Conservation (phyloP, 805 yeast genomes). For the Teunomyces pallodes region DNA sequence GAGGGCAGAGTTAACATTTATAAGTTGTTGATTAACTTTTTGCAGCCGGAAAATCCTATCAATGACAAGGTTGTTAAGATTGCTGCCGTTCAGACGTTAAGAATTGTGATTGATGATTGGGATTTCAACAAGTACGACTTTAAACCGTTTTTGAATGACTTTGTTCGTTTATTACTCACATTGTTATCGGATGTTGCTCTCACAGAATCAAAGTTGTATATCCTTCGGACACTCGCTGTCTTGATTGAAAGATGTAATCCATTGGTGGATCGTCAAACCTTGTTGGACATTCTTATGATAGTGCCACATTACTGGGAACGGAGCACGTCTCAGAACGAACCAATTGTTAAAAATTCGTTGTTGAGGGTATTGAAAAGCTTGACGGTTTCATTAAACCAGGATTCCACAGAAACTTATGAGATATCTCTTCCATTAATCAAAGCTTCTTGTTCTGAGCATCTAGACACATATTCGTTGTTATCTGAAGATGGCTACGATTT, state of each 20-base stretch:
- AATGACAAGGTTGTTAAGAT: slow-evolving; percentile 81
- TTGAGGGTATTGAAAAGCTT: slow-evolving; percentile 57
- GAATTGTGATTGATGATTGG: slow-evolving; percentile 78
- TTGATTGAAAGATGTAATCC: slow-evolving; percentile 67
- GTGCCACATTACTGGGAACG: slow-evolving; percentile 80
- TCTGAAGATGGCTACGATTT: slow-evolving; percentile 86
- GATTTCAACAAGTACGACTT: slow-evolving; percentile 72
- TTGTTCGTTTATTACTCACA: slow-evolving; percentile 47
- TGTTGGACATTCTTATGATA: slow-evolving; percentile 48
- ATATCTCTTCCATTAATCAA: slow-evolving; percentile 65
- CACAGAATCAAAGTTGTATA: slow-evolving; percentile 75
- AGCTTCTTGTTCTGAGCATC: slow-evolving; percentile 54
- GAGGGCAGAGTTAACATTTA: slow-evolving; percentile 60
- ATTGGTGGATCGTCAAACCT: slow-evolving; percentile 48
- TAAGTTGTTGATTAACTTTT: slow-evolving; percentile 49
- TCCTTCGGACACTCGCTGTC: slow-evolving; percentile 65
- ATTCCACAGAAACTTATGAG: slow-evolving; percentile 47
- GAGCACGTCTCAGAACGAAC: slow-evolving; percentile 34
- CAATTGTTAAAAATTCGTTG: slow-evolving; percentile 38
- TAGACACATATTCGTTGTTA: slow-evolving; percentile 48
- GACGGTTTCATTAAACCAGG: slow-evolving; percentile 52
- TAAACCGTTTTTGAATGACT: slow-evolving; percentile 57
- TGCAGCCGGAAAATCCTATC: slow-evolving; percentile 42
- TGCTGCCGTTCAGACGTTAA: slow-evolving; percentile 68
- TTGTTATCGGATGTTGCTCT: slow-evolving; percentile 50